These are phyloP conservation scores for Urostyla sp. DNA, from an alignment of 73 alveolate genomes.

Conservation along the genomic window DNA sequence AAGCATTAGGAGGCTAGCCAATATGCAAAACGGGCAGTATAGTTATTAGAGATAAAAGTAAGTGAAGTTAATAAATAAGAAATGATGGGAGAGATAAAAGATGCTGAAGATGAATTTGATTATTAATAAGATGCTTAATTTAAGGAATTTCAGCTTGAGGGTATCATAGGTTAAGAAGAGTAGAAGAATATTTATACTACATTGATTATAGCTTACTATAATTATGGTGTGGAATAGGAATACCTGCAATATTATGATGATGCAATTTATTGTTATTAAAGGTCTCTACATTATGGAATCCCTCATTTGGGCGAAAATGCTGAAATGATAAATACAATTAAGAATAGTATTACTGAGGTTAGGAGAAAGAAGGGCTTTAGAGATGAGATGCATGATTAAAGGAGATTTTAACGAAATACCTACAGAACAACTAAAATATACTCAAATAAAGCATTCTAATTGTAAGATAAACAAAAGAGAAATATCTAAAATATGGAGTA, in stretches of 20 bases:
- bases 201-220: not conserved
- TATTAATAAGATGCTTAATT: not conserved
- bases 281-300: not conserved
- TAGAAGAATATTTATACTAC: not conserved
- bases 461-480: too few relatives aligned
- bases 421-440: too few relatives aligned
- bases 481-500: too few relatives aligned
- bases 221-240: conserved; percentile 16
- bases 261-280: not conserved
- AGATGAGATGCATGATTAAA: too few relatives aligned
- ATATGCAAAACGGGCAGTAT: not conserved
- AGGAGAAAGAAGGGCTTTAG: too few relatives aligned
- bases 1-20: not conserved
- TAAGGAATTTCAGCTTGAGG: not conserved
- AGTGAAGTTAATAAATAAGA: not conserved
- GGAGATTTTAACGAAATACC: too few relatives aligned
- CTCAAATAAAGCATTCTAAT: too few relatives aligned
- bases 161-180: not conserved
- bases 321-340: too few relatives aligned
- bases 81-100: not conserved
- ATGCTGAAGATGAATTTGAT: conserved; percentile 1
- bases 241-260: not conserved
- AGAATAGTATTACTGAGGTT: too few relatives aligned
- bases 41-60: not conserved
- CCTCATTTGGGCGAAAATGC: not conserved